Conservation (phyloP, 257 asterid species). For the Striga asiatica region DNA sequence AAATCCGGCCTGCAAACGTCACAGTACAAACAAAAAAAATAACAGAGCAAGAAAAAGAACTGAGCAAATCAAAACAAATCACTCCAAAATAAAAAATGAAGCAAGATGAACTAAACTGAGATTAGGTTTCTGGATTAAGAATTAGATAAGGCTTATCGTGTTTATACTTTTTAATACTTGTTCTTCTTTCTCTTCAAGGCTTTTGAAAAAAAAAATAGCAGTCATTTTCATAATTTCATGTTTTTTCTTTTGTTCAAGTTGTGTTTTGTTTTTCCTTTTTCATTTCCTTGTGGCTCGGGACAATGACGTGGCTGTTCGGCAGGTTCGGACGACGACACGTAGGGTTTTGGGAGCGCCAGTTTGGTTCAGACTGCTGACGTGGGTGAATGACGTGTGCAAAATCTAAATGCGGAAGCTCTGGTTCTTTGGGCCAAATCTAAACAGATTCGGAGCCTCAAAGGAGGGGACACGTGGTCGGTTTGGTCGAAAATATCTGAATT, state of each 20-base stretch:
- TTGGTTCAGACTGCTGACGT: conserved; percentile 15
- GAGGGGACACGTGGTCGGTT: conserved; percentile 37
- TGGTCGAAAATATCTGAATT: conserved; percentile 19
- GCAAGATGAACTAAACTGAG: neutral
- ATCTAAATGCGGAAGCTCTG: conserved; percentile 39
- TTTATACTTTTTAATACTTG: neutral
- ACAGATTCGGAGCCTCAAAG: conserved; percentile 30
- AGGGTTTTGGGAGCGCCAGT: conserved; percentile 11
- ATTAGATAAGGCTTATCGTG: conserved; percentile 27
- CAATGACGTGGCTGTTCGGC: conserved; percentile 28
- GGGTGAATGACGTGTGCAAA: conserved; percentile 25
- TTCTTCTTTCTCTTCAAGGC: neutral
- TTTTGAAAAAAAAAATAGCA: neutral
- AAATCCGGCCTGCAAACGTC: conserved; percentile 13
- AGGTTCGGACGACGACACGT: conserved; percentile 33
- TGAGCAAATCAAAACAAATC: conserved; percentile 2
- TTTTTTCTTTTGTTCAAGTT: conserved; percentile 7
- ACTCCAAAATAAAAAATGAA: too few relatives aligned
- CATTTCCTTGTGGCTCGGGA: conserved; percentile 2
- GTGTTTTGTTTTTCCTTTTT: neutral
- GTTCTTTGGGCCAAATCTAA: conserved; percentile 26
- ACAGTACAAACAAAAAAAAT: neutral
- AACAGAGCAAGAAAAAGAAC: conserved; percentile 17
- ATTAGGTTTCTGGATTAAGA: conserved; percentile 14
- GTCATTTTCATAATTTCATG: conserved; percentile 9